Evolutionary conservation across 2,329 filamentous ascomycete genomes (phyloP).

Genomic region (Botrytis cinerea): DNA sequence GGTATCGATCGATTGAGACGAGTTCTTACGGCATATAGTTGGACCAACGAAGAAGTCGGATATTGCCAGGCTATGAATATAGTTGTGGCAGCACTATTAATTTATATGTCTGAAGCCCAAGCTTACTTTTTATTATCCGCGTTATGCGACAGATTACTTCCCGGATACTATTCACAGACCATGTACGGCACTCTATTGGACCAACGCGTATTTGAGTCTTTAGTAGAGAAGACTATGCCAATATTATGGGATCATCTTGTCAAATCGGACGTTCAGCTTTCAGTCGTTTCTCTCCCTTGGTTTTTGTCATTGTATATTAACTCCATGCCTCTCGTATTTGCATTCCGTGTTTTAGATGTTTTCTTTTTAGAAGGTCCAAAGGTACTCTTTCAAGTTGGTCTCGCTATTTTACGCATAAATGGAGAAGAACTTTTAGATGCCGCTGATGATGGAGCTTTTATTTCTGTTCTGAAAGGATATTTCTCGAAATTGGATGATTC

Average conservation of each 20-base stretch:
- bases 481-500: constrained; percentile 93
- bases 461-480: constrained; percentile 92
- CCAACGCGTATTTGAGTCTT: constrained; percentile 93
- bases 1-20: constrained; percentile 87
- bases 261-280: constrained; percentile 94
- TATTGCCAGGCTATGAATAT: constrained; percentile 99
- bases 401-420: constrained; percentile 96
- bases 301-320: constrained; percentile 98
- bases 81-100: constrained; percentile 93
- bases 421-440: constrained; percentile 94
- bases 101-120: constrained; percentile 96
- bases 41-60: constrained; percentile 92
- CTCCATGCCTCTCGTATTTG: constrained; percentile 98
- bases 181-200: constrained; percentile 99
- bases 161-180: constrained; percentile 96
- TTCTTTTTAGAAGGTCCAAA: constrained; percentile 99
- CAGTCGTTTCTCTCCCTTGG: constrained; percentile 96
- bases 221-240: constrained; percentile 99
- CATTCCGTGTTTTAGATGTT: constrained; percentile 92
- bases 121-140: constrained; percentile 93
- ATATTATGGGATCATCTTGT: constrained; percentile 98
- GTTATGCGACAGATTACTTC: constrained; percentile 87
- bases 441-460: constrained; percentile 92
- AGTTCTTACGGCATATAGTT: constrained; percentile 95
- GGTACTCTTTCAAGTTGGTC: constrained; percentile 92